Conservation (phyloP, 2,329 filamentous ascomycete genomes). For the Xylariomycetidae sp. region DNA sequence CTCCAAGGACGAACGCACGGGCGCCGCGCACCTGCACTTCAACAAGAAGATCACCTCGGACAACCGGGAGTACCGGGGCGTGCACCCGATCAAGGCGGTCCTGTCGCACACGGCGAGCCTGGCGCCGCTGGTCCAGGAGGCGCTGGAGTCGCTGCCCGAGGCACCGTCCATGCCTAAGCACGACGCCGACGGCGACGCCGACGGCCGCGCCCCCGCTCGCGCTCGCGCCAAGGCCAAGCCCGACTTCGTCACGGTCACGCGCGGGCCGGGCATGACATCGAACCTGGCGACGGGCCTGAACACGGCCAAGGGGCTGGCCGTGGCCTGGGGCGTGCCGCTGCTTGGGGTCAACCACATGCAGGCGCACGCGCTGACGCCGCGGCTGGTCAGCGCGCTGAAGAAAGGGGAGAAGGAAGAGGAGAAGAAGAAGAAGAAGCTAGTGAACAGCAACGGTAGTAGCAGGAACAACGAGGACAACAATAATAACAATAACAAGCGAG, state of each 20-base stretch:
- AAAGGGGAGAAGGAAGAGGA: slow-evolving; percentile 13
- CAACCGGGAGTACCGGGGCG: slow-evolving; percentile 68
- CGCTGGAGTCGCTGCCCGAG: slow-evolving; percentile 49
- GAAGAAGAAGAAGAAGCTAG: neutral
- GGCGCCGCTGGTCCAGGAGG: slow-evolving; percentile 61
- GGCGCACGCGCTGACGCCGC: slow-evolving; percentile 84
- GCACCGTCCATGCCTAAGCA: neutral
- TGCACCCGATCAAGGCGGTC: slow-evolving; percentile 73
- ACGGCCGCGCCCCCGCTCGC: slow-evolving; percentile 17
- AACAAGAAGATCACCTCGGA: slow-evolving; percentile 79
- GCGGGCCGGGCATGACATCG: slow-evolving; percentile 83
- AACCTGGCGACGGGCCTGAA: slow-evolving; percentile 76
- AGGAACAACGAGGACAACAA: too few species aligned
- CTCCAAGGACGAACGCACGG: slow-evolving; percentile 41
- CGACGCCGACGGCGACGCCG: slow-evolving; percentile 8
- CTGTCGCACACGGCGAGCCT: slow-evolving; percentile 71
- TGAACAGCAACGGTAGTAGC: slow-evolving; percentile 3
- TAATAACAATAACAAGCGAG: too few species aligned
- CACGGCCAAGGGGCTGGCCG: slow-evolving; percentile 79
- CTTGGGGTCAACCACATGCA: slow-evolving; percentile 96
- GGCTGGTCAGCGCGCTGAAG: slow-evolving; percentile 63
- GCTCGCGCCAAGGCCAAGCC: slow-evolving; percentile 45
- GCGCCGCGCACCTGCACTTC: slow-evolving; percentile 61
- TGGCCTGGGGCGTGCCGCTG: slow-evolving; percentile 78
- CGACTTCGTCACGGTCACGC: slow-evolving; percentile 83